These are phyloP conservation scores for Poterioochromonas sp. DNA, from an alignment of 352 stramenopile species.

Conservation along the genomic window DNA sequence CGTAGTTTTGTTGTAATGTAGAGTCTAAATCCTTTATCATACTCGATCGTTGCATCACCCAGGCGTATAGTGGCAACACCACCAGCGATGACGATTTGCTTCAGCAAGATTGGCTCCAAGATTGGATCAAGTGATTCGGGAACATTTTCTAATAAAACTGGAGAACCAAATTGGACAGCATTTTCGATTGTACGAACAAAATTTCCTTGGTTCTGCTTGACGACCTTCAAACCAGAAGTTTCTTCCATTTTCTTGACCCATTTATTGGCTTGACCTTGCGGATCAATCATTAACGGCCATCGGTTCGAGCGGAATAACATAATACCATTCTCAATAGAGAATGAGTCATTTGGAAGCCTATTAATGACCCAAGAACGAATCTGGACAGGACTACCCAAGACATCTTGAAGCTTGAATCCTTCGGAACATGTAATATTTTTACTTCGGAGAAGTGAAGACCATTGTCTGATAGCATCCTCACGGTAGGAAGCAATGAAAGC, in stretches of 20 bases:
- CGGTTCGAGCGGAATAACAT: slow-evolving; percentile 77
- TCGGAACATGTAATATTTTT: slow-evolving; percentile 69
- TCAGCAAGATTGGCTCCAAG: slow-evolving; percentile 80
- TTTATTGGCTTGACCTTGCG: slow-evolving; percentile 81
- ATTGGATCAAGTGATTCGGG: slow-evolving; percentile 83
- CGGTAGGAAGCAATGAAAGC: slow-evolving; percentile 80
- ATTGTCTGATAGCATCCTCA: slow-evolving; percentile 70
- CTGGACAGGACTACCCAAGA: slow-evolving; percentile 75
- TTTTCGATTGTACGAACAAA: slow-evolving; percentile 90
- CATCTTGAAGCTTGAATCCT: slow-evolving; percentile 64
- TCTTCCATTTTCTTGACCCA: slow-evolving; percentile 90
- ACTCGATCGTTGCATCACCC: slow-evolving; percentile 84
- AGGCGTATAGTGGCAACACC: slow-evolving; percentile 76
- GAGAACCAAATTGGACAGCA: slow-evolving; percentile 79
- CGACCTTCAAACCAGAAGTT: slow-evolving; percentile 72
- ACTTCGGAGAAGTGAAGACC: slow-evolving; percentile 50
- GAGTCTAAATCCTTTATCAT: slow-evolving; percentile 78
- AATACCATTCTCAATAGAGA: slow-evolving; percentile 88
- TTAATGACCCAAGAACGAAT: slow-evolving; percentile 85
- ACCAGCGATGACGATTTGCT: slow-evolving; percentile 77
- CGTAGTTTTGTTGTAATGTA: slow-evolving; percentile 87
- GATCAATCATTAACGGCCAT: slow-evolving; percentile 91
- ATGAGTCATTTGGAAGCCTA: slow-evolving; percentile 85
- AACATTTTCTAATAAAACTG: slow-evolving; percentile 84
- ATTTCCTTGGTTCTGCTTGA: slow-evolving; percentile 77